Conservation (phyloP, 495 filamentous ascomycete genomes). For the Penicillium samsonianum region DNA sequence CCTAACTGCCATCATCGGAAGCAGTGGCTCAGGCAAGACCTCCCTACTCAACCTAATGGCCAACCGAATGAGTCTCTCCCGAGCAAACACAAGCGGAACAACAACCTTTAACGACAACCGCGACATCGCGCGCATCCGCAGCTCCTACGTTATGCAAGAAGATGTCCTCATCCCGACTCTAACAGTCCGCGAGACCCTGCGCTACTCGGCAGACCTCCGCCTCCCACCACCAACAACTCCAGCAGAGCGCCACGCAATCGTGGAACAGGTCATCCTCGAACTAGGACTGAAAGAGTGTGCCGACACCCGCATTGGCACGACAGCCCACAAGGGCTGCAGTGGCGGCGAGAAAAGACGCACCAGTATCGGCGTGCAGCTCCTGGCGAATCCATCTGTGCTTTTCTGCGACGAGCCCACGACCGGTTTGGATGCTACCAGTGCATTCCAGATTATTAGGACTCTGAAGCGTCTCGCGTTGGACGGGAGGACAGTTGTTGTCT, state of each 20-base stretch:
- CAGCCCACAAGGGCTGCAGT: constrained; percentile 69
- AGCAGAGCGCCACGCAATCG: constrained; percentile 58
- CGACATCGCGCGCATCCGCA: constrained; percentile 54
- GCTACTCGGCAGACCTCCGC: constrained; percentile 69
- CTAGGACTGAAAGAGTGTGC: constrained; percentile 74
- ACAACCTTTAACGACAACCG: constrained; percentile 58
- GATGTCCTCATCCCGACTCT: constrained; percentile 69
- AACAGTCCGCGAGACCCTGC: constrained; percentile 71
- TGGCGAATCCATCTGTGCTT: constrained; percentile 72
- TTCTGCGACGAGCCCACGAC: constrained; percentile 79
- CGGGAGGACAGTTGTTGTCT: constrained; percentile 69
- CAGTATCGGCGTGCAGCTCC: constrained; percentile 72
- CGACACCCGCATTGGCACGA: constrained; percentile 67
- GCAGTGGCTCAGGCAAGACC: constrained; percentile 74
- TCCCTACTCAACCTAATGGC: constrained; percentile 70
- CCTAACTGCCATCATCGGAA: constrained; percentile 71
- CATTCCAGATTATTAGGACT: constrained; percentile 70
- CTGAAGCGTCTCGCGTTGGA: constrained; percentile 64
- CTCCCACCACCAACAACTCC: constrained; percentile 60
- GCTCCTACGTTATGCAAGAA: constrained; percentile 77
- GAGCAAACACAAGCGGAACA: constrained; percentile 52
- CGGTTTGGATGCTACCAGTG: constrained; percentile 71
- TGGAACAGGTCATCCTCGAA: constrained; percentile 73
- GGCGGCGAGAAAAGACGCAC: constrained; percentile 74
- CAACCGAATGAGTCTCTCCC: constrained; percentile 58